These are phyloP conservation scores for Taphrina betulina DNA, from an alignment of 1,139 yeast species.

Conservation along the genomic window DNA sequence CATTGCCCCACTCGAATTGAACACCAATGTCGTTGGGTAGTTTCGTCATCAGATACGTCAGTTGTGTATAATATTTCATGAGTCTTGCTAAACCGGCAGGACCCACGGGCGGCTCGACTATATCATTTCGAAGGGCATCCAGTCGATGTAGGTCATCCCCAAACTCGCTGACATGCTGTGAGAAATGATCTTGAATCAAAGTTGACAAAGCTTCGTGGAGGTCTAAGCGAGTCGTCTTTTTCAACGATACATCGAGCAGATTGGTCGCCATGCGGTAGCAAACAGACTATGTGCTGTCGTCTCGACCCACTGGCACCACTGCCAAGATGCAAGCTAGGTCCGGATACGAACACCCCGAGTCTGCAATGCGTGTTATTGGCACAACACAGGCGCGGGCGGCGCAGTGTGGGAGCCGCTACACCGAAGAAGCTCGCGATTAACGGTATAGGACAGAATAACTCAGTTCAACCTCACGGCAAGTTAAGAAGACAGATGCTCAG, in stretches of 20 bases:
- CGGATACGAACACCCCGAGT: too few species aligned
- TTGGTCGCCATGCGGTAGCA: conserved; percentile 3
- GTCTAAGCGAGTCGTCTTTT: conserved; percentile 24
- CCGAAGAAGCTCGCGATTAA: too few species aligned
- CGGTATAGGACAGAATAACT: too few species aligned
- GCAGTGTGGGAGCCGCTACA: too few species aligned
- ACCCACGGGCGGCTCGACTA: background rate
- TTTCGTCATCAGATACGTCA: background rate
- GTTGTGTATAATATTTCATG: background rate
- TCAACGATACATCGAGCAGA: conserved; percentile 9
- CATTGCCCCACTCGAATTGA: conserved; percentile 2
- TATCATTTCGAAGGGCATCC: background rate
- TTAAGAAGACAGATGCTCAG: too few species aligned
- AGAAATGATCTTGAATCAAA: background rate
- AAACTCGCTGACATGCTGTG: conserved; percentile 5
- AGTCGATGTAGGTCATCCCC: conserved; percentile 2
- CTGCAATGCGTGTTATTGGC: too few species aligned
- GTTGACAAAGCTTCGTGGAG: conserved; percentile 33
- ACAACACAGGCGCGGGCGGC: too few species aligned
- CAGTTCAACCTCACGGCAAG: too few species aligned
- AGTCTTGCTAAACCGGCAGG: background rate
- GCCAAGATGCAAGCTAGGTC: too few species aligned
- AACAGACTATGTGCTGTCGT: too few species aligned
- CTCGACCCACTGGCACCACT: too few species aligned
- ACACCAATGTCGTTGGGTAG: conserved; percentile 11